Percentiles rank a stretch among this genome's conserved stretches.
phyloP scores from a whole-genome alignment of 257 asterid species.

The Solanum virginianum region DNA sequence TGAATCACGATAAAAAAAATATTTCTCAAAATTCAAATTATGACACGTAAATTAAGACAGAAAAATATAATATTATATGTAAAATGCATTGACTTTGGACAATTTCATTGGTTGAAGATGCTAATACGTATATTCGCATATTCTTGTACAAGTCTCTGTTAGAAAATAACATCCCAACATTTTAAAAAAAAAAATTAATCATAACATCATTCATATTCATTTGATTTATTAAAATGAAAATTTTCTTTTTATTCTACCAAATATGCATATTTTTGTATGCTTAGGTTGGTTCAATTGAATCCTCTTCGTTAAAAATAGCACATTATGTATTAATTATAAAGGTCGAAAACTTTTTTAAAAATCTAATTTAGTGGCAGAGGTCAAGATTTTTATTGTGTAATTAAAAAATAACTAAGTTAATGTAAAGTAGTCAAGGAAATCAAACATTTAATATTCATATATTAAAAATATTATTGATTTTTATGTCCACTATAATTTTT shows the following conservation, averaged over 20 bases:
- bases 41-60: background rate
- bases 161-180: background rate
- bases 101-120: background rate
- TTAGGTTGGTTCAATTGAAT: background rate
- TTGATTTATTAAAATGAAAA: background rate
- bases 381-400: background rate
- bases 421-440: no score
- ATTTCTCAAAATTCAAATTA: background rate
- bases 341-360: no score
- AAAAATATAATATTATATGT: background rate
- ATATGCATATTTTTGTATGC: background rate
- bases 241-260: background rate
- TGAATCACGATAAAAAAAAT: background rate
- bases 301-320: background rate
- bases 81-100: slow-evolving; percentile 3
- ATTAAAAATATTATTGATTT: background rate
- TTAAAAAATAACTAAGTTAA: no score
- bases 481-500: background rate
- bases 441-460: background rate
- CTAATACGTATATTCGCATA: slow-evolving; percentile 1
- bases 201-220: background rate
- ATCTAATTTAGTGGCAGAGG: background rate
- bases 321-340: background rate
- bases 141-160: background rate
- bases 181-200: background rate